Evolutionary conservation across 345 rosid species (phyloP).

Genomic region (Sonneratia alba): DNA sequence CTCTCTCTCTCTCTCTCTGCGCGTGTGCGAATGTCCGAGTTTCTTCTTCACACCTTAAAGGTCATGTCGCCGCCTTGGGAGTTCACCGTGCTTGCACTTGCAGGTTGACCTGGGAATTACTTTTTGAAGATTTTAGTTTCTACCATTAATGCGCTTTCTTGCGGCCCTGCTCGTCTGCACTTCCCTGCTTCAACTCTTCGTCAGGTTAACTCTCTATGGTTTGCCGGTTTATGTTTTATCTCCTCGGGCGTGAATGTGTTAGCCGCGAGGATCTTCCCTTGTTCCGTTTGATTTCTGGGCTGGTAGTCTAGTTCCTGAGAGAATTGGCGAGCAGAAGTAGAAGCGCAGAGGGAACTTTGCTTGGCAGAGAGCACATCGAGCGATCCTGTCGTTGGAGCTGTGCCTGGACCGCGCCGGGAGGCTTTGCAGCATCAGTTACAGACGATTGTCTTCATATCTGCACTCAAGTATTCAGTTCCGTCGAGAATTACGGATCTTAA

Average conservation of each 20-base stretch:
- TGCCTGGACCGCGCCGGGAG: background rate
- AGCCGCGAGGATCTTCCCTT: too few species aligned
- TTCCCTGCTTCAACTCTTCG: background rate
- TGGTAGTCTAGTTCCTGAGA: too few species aligned
- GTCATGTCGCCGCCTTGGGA: background rate
- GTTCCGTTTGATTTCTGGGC: too few species aligned
- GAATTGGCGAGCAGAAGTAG: too few species aligned
- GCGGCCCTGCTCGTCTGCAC: background rate
- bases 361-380: background rate
- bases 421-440: background rate
- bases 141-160: slow-evolving; percentile 1
- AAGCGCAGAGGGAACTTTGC: background rate
- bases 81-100: slow-evolving; percentile 2
- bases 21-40: background rate
- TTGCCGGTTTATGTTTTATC: background rate
- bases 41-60: background rate
- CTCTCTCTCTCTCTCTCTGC: background rate
- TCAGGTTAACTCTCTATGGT: background rate
- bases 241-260: too few species aligned
- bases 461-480: background rate
- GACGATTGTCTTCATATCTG: background rate
- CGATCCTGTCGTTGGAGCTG: background rate
- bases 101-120: slow-evolving; percentile 5
- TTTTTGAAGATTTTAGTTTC: background rate
- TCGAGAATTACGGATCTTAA: background rate